Percentiles rank a stretch among this genome's conserved stretches.
Conservation (phyloP, 2,329 filamentous ascomycete genomes). For the Allantophomopsis cytisporea region DNA sequence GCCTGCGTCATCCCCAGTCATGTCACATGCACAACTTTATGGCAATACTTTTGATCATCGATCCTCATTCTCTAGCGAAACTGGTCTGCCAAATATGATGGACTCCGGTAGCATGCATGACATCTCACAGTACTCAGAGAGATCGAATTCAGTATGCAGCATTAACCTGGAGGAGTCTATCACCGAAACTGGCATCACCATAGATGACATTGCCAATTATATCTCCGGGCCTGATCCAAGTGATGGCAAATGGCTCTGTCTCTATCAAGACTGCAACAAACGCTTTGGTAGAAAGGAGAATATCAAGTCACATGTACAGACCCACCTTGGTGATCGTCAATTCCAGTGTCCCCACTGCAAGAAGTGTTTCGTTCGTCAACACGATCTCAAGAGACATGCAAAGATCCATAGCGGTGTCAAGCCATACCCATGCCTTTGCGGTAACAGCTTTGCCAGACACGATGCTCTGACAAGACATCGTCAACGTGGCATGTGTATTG, state of each 20-base stretch:
- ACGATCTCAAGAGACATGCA: conserved; percentile 92
- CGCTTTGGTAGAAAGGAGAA: conserved; percentile 96
- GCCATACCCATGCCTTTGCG: conserved; percentile 87
- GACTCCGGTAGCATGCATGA: background rate
- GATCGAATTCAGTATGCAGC: conserved; percentile 43
- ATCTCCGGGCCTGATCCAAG: conserved; percentile 58
- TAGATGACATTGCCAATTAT: conserved; percentile 68
- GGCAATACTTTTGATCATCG: conserved; percentile 28
- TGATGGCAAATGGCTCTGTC: conserved; percentile 71
- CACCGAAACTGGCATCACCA: conserved; percentile 71
- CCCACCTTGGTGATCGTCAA: conserved; percentile 90
- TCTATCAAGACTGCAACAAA: conserved; percentile 70
- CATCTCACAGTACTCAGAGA: conserved; percentile 26
- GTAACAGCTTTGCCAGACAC: conserved; percentile 87
- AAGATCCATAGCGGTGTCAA: conserved; percentile 97
- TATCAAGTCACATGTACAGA: conserved; percentile 97
- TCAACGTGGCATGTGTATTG: conserved; percentile 92
- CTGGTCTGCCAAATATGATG: conserved; percentile 8
- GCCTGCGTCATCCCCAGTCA: conserved; percentile 32
- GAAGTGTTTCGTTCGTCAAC: conserved; percentile 93
- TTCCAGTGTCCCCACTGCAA: conserved; percentile 87
- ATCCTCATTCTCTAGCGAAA: conserved; percentile 19
- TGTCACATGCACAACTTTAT: conserved; percentile 30
- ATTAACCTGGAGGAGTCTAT: conserved; percentile 53
- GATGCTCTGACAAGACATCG: conserved; percentile 90